These are phyloP conservation scores for Combretum micranthum DNA, from an alignment of 345 rosid species.

Conservation along the genomic window DNA sequence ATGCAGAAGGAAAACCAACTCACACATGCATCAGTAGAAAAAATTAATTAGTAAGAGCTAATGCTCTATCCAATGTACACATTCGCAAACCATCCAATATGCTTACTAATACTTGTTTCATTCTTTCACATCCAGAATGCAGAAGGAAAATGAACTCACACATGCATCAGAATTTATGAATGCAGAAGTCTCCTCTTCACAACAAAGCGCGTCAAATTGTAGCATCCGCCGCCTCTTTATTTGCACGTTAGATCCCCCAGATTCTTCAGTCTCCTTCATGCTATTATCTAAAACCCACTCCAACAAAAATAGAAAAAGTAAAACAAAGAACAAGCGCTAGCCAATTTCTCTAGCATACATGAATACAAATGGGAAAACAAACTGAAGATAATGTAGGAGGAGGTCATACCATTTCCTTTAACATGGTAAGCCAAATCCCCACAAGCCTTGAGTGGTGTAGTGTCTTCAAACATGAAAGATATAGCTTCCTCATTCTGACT, in stretches of 20 bases:
- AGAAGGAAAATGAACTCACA: conserved; percentile 8
- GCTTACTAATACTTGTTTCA: background rate
- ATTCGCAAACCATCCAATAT: no score
- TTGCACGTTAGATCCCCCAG: conserved; percentile 43
- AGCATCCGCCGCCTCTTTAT: conserved; percentile 88
- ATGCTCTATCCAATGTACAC: no score
- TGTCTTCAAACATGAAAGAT: conserved; percentile 71
- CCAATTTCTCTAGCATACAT: no score
- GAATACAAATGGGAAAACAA: conserved; percentile 1
- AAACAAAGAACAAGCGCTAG: background rate
- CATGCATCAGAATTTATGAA: conserved; percentile 70
- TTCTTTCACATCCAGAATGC: conserved; percentile 6
- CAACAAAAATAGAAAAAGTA: background rate
- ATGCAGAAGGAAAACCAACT: no score
- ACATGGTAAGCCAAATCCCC: conserved; percentile 57
- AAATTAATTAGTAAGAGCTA: no score
- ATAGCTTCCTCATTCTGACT: conserved; percentile 67
- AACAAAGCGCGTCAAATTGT: conserved; percentile 60
- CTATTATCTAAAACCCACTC: conserved; percentile 32
- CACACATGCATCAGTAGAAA: no score
- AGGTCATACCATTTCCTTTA: conserved; percentile 30
- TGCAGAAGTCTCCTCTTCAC: conserved; percentile 55
- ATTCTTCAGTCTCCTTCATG: conserved; percentile 42
- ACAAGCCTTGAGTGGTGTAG: conserved; percentile 86
- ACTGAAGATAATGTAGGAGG: background rate